Evolutionary conservation across 1,284 basidiomycete genomes (phyloP).

Genomic region (Abortiporus biennis): DNA sequence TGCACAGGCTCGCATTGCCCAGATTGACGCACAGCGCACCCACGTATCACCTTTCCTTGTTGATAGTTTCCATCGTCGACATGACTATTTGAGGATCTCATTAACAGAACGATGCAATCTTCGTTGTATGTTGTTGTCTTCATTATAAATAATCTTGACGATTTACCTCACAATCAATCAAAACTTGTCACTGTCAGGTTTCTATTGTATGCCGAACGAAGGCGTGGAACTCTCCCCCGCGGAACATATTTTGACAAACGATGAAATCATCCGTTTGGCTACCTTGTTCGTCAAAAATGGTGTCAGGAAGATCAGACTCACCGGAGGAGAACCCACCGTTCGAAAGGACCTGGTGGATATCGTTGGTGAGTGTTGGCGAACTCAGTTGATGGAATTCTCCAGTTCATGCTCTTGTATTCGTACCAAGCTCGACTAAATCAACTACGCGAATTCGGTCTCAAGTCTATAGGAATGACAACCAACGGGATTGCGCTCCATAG

Average conservation of each 20-base stretch:
- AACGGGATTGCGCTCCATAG: constrained; percentile 79
- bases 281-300: constrained; percentile 76
- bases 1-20: constrained; percentile 46
- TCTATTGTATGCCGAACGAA: constrained; percentile 88
- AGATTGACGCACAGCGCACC: constrained; percentile 40
- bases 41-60: constrained; percentile 45
- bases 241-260: constrained; percentile 64
- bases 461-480: constrained; percentile 81
- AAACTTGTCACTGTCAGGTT: constrained; percentile 45
- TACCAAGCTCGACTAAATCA: constrained; percentile 46
- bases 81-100: constrained; percentile 83
- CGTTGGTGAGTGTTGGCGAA: constrained; percentile 43
- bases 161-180: neutral
- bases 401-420: constrained; percentile 11
- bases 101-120: constrained; percentile 86
- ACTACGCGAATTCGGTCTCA: constrained; percentile 54
- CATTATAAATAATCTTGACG: neutral
- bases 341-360: constrained; percentile 74
- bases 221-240: constrained; percentile 74
- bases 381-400: neutral
- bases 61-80: constrained; percentile 65
- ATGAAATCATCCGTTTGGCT: constrained; percentile 73
- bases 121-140: constrained; percentile 50
- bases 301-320: constrained; percentile 82
- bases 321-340: constrained; percentile 86